Evolutionary conservation across 2,329 filamentous ascomycete genomes (phyloP).

Genomic region (Hypoxylon sp.): DNA sequence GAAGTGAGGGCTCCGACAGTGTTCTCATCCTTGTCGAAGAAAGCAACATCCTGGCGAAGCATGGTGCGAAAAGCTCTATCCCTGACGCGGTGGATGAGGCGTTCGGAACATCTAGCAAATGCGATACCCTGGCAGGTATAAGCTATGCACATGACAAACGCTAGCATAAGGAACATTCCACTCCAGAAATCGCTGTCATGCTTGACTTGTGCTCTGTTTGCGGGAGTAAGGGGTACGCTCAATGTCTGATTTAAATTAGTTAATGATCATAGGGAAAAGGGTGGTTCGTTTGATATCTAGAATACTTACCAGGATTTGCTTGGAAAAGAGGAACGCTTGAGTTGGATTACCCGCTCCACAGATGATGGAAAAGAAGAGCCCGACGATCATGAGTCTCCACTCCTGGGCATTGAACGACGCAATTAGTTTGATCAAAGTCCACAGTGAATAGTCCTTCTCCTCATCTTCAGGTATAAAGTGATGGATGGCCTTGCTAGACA

Average conservation of each 20-base stretch:
- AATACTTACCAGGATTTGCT: conserved; percentile 81
- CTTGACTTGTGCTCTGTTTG: conserved; percentile 70
- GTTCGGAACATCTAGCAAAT: conserved; percentile 90
- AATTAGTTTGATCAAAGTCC: conserved; percentile 84
- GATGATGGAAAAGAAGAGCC: conserved; percentile 80
- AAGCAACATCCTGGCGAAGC: conserved; percentile 91
- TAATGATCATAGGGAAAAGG: conserved; percentile 4
- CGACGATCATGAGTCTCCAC: conserved; percentile 78
- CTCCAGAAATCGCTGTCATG: conserved; percentile 87
- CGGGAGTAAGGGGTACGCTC: conserved; percentile 60
- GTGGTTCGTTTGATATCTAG: conserved; percentile 53
- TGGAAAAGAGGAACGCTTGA: conserved; percentile 87
- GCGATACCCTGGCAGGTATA: conserved; percentile 78
- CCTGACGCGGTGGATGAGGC: conserved; percentile 85
- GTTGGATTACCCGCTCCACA: conserved; percentile 86
- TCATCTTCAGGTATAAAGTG: conserved; percentile 65
- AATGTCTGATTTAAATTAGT: conserved; percentile 52
- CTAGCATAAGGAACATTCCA: conserved; percentile 90
- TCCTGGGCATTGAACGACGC: conserved; percentile 83
- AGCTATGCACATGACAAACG: conserved; percentile 77
- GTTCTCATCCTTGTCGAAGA: conserved; percentile 92
- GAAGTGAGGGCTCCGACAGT: conserved; percentile 89
- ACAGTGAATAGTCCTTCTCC: conserved; percentile 74
- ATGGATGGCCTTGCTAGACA: conserved; percentile 79
- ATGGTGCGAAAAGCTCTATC: conserved; percentile 87